Evolutionary conservation across 768 basidiomycete species (phyloP), one percentile per base, ranked within the genome.

Genomic region (Mycena kentingensis): DNA sequence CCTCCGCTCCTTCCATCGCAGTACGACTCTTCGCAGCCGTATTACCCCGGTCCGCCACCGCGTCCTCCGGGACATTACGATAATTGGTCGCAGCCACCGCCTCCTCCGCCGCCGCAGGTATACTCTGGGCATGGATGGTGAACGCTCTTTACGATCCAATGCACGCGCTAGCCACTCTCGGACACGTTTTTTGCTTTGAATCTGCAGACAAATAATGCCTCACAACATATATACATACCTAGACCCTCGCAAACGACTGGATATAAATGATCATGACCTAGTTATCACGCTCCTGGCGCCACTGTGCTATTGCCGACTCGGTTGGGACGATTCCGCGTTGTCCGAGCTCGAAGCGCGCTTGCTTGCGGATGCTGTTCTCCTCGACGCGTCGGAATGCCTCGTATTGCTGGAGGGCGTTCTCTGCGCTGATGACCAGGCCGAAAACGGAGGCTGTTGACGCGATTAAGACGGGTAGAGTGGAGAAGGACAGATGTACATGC

Each of bases 281-380:
- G 6, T 42, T 63, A 51, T 67, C 62, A 56, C 68, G 70, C 58
- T 76, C 73, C 50, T 73, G 79, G 64, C 80, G 86, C 92, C 92
- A 95, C 65, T 82, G 84, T 27, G 82, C 76, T 27, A 94, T 93
- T 56, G 88, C 90, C 8, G 87, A 83, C 68, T 95, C 92, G 6
- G 91, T 93, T 2, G 83, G 82, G 47, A 94, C 79, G 37, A 88
- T 73, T 22, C 92, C 92, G 54, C 81, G 81, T 32, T 82, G 77
- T 16, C 86, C 83, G 41, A 95, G 78, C 49, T 90, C 90, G 28
- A 85, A 73, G 35, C 87, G 77, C 10, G 92, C 92, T 66, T 89
- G 77, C 46, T 81, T 77, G 31, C 92, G 83, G 32, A 93, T 70
- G 13, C 76, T 70, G 56, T 86, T 83, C 65, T 94, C 90, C 50